These are phyloP conservation scores for Phytophthora hybrid DNA, from an alignment of 352 stramenopile species.

Conservation along the genomic window DNA sequence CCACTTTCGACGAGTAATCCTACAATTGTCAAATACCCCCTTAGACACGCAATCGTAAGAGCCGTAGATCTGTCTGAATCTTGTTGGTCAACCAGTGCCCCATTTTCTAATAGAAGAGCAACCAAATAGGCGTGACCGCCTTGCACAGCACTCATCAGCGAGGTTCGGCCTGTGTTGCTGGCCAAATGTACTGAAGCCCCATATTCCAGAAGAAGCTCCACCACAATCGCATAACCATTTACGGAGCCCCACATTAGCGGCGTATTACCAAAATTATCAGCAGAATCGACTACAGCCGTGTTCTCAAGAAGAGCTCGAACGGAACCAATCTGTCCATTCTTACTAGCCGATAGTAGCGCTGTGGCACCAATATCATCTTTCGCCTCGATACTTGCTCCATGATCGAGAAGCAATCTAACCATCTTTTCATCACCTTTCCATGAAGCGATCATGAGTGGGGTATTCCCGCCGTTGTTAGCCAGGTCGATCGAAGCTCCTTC, in stretches of 20 bases:
- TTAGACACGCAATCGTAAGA: constrained; percentile 1
- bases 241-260: neutral
- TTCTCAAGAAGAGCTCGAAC: neutral
- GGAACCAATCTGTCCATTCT: neutral
- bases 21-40: constrained; percentile 1
- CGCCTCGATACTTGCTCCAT: neutral
- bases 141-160: neutral
- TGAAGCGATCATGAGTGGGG: neutral
- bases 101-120: constrained; percentile 14
- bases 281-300: neutral
- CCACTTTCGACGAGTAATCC: neutral
- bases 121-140: neutral
- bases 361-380: neutral
- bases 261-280: neutral
- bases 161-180: neutral
- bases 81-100: constrained; percentile 9
- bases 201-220: neutral
- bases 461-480: neutral
- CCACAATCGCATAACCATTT: neutral
- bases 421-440: neutral
- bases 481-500: neutral
- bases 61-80: neutral
- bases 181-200: neutral
- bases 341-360: neutral
- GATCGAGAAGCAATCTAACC: neutral